These are phyloP conservation scores for Pseudogymnoascus sp. DNA, from an alignment of 2,329 filamentous ascomycete species.

Conservation along the genomic window DNA sequence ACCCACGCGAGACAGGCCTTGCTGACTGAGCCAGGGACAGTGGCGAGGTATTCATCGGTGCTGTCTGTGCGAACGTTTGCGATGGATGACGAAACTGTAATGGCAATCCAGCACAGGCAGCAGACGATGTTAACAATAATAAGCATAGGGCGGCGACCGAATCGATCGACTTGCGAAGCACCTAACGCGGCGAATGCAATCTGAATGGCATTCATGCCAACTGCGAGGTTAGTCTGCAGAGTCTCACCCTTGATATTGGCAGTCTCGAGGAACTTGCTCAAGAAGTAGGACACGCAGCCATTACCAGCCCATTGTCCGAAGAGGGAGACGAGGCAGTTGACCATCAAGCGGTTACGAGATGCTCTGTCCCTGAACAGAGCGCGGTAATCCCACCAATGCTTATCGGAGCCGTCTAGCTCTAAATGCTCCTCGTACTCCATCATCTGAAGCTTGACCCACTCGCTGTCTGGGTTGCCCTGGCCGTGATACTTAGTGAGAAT, in stretches of 20 bases:
- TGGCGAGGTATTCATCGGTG: neutral
- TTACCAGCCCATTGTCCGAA: constrained; percentile 11
- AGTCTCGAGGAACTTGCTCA: constrained; percentile 34
- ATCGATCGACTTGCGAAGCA: constrained; percentile 46
- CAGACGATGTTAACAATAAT: constrained; percentile 42
- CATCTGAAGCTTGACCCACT: constrained; percentile 44
- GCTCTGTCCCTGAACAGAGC: constrained; percentile 10
- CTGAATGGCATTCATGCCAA: constrained; percentile 48
- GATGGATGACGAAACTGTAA: constrained; percentile 38
- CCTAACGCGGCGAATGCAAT: constrained; percentile 48
- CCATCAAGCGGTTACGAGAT: constrained; percentile 7
- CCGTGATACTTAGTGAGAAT: constrained; percentile 50
- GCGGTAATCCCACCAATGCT: constrained; percentile 11
- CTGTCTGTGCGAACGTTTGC: neutral
- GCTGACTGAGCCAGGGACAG: constrained; percentile 25
- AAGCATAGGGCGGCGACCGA: constrained; percentile 51
- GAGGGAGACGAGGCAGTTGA: neutral
- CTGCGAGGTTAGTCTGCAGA: constrained; percentile 40
- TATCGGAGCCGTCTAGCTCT: constrained; percentile 11
- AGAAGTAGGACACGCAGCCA: constrained; percentile 10
- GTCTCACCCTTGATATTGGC: constrained; percentile 38
- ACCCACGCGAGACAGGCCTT: constrained; percentile 44
- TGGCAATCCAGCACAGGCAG: constrained; percentile 42
- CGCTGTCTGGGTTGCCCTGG: constrained; percentile 42
- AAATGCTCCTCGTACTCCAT: constrained; percentile 42